Percentiles rank a stretch among this genome's conserved stretches.
These are phyloP conservation scores for Chenopodium suecicum DNA, from an alignment of 148 eudicot genomes.

Conservation along the genomic window DNA sequence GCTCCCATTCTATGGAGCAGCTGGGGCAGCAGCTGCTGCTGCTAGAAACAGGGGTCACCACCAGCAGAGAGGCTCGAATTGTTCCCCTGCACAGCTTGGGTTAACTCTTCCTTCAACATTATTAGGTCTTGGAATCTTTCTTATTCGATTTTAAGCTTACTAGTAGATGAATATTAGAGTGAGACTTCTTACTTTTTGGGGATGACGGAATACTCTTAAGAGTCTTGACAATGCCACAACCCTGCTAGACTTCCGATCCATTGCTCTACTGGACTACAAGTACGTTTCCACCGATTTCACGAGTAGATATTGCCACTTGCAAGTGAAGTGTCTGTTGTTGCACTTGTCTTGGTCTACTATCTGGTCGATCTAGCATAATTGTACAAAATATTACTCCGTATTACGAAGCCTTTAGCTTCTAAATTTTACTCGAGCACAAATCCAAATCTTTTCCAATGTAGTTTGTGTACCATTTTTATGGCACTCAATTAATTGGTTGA, in stretches of 20 bases:
- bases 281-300: no score
- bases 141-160: neutral
- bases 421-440: no score
- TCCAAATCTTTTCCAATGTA: no score
- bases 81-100: neutral
- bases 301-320: neutral
- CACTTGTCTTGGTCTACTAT: neutral
- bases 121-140: slow-evolving; percentile 1
- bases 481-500: no score
- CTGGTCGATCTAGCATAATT: neutral
- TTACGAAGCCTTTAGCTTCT: no score
- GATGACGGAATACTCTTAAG: no score
- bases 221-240: neutral
- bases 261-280: no score
- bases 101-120: neutral
- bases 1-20: neutral
- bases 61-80: neutral
- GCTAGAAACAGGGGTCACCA: neutral
- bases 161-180: neutral
- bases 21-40: neutral
- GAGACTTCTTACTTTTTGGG: neutral
- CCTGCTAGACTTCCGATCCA: neutral
- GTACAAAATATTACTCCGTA: neutral
- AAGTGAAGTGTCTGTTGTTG: neutral
- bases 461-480: no score